These are phyloP conservation scores for Microdochium trichocladiopsis DNA, from an alignment of 2,329 filamentous ascomycete genomes.

Conservation along the genomic window DNA sequence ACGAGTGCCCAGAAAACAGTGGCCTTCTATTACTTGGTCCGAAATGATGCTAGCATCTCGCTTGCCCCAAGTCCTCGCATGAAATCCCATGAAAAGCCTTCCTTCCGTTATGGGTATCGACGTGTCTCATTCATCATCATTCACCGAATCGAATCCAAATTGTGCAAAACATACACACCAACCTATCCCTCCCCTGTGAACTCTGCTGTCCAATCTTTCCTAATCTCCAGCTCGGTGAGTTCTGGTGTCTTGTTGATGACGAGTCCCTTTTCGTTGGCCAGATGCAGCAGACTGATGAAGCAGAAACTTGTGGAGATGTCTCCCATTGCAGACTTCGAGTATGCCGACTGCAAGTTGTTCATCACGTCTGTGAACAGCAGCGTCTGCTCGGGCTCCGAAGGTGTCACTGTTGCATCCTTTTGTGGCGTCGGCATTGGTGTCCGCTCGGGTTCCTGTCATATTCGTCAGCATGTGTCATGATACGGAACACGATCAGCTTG, in stretches of 20 bases:
- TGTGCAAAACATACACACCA: background rate
- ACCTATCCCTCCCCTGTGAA: slow-evolving; percentile 20
- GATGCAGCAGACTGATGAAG: slow-evolving; percentile 86
- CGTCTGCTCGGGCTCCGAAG: slow-evolving; percentile 35
- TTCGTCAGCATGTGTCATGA: too few relatives aligned
- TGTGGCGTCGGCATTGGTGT: slow-evolving; percentile 21
- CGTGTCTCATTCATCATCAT: background rate
- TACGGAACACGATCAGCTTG: too few relatives aligned
- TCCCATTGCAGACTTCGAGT: slow-evolving; percentile 76
- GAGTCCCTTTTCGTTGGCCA: slow-evolving; percentile 90
- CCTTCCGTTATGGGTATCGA: background rate
- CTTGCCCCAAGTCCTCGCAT: too few relatives aligned
- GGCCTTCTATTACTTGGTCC: too few relatives aligned
- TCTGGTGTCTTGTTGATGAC: slow-evolving; percentile 60
- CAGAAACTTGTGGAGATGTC: slow-evolving; percentile 93
- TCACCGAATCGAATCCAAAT: background rate
- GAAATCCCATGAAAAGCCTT: too few relatives aligned
- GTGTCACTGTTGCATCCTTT: slow-evolving; percentile 15
- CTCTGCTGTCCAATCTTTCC: slow-evolving; percentile 56
- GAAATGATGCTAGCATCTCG: too few relatives aligned
- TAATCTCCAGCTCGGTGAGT: slow-evolving; percentile 52
- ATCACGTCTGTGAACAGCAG: slow-evolving; percentile 89
- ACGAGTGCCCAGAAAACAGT: too few relatives aligned
- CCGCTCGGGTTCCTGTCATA: slow-evolving; percentile 10
- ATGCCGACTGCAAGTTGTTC: slow-evolving; percentile 80